Conservation (phyloP, 345 rosid species). For the Arabis hirsuta region DNA sequence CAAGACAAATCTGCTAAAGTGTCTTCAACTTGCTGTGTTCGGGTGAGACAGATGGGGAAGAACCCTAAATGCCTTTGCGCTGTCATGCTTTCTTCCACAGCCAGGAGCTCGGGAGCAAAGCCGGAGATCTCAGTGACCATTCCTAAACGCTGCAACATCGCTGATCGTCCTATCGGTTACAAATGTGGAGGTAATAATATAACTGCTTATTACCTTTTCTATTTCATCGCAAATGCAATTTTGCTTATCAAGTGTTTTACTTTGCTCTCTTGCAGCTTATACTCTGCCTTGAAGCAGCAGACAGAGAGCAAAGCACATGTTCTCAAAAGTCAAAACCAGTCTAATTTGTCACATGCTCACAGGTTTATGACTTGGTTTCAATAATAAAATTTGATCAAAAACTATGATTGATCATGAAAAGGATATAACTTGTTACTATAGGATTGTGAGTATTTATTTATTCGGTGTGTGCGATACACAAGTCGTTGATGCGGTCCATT, state of each 20-base stretch:
- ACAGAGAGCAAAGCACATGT: slow-evolving; percentile 6
- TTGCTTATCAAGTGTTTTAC: neutral
- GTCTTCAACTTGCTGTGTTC: slow-evolving; percentile 68
- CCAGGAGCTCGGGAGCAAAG: slow-evolving; percentile 70
- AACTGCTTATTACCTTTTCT: neutral
- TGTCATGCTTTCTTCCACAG: slow-evolving; percentile 85
- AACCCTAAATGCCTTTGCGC: slow-evolving; percentile 84
- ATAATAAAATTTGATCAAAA: slow-evolving; percentile 19
- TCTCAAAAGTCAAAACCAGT: slow-evolving; percentile 12
- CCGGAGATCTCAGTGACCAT: slow-evolving; percentile 80
- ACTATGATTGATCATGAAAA: slow-evolving; percentile 16
- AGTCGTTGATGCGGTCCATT: slow-evolving; percentile 18
- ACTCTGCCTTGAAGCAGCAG: slow-evolving; percentile 54
- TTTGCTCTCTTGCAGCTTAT: slow-evolving; percentile 52
- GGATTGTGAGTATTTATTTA: slow-evolving; percentile 23
- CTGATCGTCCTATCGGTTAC: slow-evolving; percentile 80
- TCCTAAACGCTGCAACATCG: slow-evolving; percentile 85
- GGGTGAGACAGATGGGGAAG: slow-evolving; percentile 70
- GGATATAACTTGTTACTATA: slow-evolving; percentile 20
- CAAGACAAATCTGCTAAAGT: slow-evolving; percentile 58
- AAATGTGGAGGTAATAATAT: slow-evolving; percentile 70
- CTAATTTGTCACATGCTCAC: slow-evolving; percentile 2
- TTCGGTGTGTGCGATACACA: slow-evolving; percentile 17
- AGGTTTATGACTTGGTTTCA: slow-evolving; percentile 18
- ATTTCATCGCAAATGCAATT: neutral